Evolutionary conservation across 106 monocot species (phyloP).

Genomic region (Cymbidium sinense): DNA sequence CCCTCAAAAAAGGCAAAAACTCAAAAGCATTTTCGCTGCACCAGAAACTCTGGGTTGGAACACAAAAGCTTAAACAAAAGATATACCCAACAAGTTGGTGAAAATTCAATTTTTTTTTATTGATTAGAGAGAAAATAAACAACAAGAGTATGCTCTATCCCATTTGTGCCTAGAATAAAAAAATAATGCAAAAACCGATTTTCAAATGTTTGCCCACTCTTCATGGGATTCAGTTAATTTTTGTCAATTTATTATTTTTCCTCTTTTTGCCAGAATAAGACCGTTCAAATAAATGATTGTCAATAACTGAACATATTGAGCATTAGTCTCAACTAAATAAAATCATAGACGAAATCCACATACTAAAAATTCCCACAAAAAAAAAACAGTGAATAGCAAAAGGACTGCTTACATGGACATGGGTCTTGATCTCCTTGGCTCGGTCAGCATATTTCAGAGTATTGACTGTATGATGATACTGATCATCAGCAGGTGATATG

Average conservation of each 20-base stretch:
- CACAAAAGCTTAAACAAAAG: too few relatives aligned
- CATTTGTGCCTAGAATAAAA: not conserved
- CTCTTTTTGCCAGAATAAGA: not conserved
- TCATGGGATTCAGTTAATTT: not conserved
- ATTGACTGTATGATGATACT: constrained; percentile 94
- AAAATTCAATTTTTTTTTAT: too few relatives aligned
- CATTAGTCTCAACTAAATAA: not conserved
- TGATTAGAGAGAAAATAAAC: not conserved
- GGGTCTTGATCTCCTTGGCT: constrained; percentile 98
- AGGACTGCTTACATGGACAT: constrained; percentile 59
- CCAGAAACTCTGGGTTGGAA: too few relatives aligned
- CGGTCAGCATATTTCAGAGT: constrained; percentile 98
- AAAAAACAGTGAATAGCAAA: constrained; percentile 7
- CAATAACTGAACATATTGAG: not conserved
- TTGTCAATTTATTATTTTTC: not conserved
- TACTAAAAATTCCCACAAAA: constrained; percentile 1
- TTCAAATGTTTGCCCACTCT: not conserved
- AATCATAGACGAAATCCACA: not conserved
- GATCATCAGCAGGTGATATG: constrained; percentile 90
- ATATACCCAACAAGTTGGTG: too few relatives aligned
- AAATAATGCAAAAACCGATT: not conserved
- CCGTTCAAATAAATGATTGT: not conserved
- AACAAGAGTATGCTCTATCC: not conserved
- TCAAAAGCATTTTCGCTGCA: too few relatives aligned
- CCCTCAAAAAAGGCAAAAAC: too few relatives aligned